These are phyloP conservation scores for Vaccinium macrocarpon DNA, from an alignment of 148 eudicot genomes.

Conservation along the genomic window DNA sequence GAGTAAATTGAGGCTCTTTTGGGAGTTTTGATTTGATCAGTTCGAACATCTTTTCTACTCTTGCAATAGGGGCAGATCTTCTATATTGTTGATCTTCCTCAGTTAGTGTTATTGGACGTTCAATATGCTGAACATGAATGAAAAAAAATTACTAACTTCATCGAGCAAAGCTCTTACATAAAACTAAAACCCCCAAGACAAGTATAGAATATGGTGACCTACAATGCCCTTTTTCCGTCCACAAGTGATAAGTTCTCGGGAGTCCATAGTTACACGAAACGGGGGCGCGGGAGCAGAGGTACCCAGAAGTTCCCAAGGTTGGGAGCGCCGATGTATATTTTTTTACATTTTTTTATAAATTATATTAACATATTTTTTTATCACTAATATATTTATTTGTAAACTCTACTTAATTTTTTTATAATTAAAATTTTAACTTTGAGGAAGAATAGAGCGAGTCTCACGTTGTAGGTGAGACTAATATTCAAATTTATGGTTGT, in stretches of 20 bases:
- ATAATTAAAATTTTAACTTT: too few relatives aligned
- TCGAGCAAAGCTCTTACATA: conserved; percentile 3
- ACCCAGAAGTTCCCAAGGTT: too few relatives aligned
- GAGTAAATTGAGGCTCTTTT: conserved; percentile 67
- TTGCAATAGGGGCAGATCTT: conserved; percentile 47
- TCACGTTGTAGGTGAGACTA: too few relatives aligned
- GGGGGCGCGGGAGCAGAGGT: too few relatives aligned
- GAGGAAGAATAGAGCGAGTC: too few relatives aligned
- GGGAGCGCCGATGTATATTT: too few relatives aligned
- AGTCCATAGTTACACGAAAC: too few relatives aligned
- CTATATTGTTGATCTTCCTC: conserved; percentile 67
- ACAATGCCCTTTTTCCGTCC: conserved; percentile 83
- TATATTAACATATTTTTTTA: too few relatives aligned
- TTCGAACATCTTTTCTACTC: conserved; percentile 85
- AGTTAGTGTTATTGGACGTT: conserved; percentile 60
- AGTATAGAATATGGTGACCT: conserved; percentile 22
- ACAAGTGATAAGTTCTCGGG: conserved; percentile 56
- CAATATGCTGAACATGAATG: conserved; percentile 44
- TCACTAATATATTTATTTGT: too few relatives aligned
- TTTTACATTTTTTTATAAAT: too few relatives aligned
- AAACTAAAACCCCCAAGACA: neutral
- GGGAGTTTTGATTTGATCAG: conserved; percentile 65
- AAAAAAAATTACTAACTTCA: neutral
- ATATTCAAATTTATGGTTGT: too few relatives aligned
- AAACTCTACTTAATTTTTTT: too few relatives aligned